Base-by-base conservation (phyloP, 2,329 filamentous ascomycete species). In the Xylariaceae sp. region DNA sequence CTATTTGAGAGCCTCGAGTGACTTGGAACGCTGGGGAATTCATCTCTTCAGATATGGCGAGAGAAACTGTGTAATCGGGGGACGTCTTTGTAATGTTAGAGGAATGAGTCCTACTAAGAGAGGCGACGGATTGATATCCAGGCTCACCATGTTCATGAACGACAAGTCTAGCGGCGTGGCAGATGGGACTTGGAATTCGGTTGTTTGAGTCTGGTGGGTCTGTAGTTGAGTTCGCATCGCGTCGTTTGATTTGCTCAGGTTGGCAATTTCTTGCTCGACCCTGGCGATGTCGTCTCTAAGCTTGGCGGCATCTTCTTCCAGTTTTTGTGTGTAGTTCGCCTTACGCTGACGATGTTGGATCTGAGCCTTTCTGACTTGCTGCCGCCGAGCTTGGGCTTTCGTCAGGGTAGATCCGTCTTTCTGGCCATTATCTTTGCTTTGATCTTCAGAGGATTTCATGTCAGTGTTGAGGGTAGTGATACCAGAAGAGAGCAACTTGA, bases 291-390 rank as follows among this genome's bases (percentile, higher is more conserved):
- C 64, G 46, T 77, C 73, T 12, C 78, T 73, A 50, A 79, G 71
- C 55, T 71, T 69, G 13, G 71, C 69, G 16, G 78, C 66, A 58
- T 82, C 78, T 54, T 74, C 67, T 68, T 82, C 79, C 31, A 82
- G 74, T 66, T 81, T 70, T 60, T 74, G 75, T 56, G 77, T 72
- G 61, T 82, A 80, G 62, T 81, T 75, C 46, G 75, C 77, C 60
- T 81, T 82, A 60, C 79, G 76, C 63, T 79, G 75, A 14, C 79
- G 77, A 59, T 82, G 79, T 62, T 80, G 74, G 36, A 76, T 73
- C 69, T 82, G 79, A 2, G 79, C 79, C 18, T 71, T 73, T 2
- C 78, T 68, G 47, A 82, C 79, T 56, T 82, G 79, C 3, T 74
- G 73, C 0, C 79, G 73, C 5, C 79, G 75, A 14, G 70, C 55